Evolutionary conservation across 1,139 yeast genomes (phyloP).

Genomic region (Sugiyamaella pinicola): DNA sequence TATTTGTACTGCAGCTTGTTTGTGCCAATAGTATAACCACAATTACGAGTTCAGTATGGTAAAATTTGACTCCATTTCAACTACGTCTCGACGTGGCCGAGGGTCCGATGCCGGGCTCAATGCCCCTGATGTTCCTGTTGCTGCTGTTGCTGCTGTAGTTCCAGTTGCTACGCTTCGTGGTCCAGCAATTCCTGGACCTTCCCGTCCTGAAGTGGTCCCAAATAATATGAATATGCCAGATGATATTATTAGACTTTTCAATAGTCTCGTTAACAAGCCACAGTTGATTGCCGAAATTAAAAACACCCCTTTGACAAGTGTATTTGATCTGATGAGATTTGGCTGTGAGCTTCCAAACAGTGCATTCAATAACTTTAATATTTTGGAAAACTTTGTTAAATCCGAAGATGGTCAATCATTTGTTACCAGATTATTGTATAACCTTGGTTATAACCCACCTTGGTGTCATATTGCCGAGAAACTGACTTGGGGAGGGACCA

Average conservation of each 20-base stretch:
- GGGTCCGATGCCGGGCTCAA: constrained; percentile 3
- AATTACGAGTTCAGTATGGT: not conserved
- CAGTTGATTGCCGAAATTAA: constrained; percentile 8
- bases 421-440: constrained; percentile 8
- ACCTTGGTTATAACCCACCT: constrained; percentile 8
- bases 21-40: no score
- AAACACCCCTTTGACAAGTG: constrained; percentile 5
- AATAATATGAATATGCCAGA: constrained; percentile 1
- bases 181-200: constrained; percentile 1
- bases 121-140: not conserved
- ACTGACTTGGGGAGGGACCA: constrained; percentile 13
- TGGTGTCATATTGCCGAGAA: constrained; percentile 16
- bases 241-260: constrained; percentile 10
- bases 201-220: constrained; percentile 2
- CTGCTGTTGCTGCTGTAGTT: not conserved
- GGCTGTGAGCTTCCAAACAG: constrained; percentile 12
- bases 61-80: constrained; percentile 5
- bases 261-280: constrained; percentile 7
- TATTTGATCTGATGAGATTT: constrained; percentile 12
- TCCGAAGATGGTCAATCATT: constrained; percentile 14
- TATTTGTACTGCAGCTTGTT: no score
- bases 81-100: constrained; percentile 1
- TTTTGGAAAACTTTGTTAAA: constrained; percentile 3
- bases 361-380: constrained; percentile 2
- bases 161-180: constrained; percentile 6